Conservation (phyloP, 2,329 filamentous ascomycete species). For the Fusarium sp. region DNA sequence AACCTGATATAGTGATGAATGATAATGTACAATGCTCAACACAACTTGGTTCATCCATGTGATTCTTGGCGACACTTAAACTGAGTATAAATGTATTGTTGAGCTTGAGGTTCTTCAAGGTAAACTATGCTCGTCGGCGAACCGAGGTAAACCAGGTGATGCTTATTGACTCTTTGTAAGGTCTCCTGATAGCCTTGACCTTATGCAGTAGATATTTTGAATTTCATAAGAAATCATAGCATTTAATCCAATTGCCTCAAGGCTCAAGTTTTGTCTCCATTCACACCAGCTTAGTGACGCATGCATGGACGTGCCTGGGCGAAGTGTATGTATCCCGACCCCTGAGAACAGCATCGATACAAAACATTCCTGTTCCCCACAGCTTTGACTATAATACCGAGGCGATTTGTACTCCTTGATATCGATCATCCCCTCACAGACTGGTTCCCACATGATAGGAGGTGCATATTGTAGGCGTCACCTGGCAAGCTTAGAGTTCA, state of each 20-base stretch:
- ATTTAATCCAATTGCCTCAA: neutral
- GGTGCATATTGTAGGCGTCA: neutral
- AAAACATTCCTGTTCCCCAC: neutral
- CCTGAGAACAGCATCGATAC: neutral
- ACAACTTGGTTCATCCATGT: neutral
- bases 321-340: neutral
- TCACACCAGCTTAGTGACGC: no score
- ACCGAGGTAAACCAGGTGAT: neutral
- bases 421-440: neutral
- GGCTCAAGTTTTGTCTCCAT: neutral
- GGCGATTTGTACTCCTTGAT: neutral
- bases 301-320: neutral
- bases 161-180: neutral
- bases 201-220: neutral
- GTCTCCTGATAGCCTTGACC: neutral
- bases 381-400: neutral
- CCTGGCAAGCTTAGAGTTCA: neutral
- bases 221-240: neutral
- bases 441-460: neutral
- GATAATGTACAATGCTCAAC: slow-evolving; percentile 15
- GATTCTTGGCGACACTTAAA: neutral
- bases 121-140: neutral
- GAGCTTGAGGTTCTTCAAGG: neutral
- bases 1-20: neutral
- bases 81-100: neutral